These are phyloP conservation scores for Arthrobotrys musiformis DNA, from an alignment of 2,329 filamentous ascomycete genomes.

Conservation along the genomic window DNA sequence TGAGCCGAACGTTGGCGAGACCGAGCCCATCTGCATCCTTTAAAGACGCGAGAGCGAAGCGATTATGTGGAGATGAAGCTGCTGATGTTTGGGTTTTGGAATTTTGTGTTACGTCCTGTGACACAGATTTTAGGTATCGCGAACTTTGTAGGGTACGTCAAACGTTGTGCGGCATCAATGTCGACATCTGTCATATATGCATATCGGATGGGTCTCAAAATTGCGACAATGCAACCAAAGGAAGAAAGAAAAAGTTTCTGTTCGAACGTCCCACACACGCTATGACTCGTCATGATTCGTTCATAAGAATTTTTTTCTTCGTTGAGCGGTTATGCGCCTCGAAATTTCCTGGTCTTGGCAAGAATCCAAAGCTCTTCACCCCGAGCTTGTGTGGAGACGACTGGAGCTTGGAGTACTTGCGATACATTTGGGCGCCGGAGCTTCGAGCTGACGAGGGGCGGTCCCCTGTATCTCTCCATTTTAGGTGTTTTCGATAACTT, in stretches of 20 bases:
- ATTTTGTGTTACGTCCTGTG: constrained; percentile 15
- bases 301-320: background rate
- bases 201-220: background rate
- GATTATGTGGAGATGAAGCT: constrained; percentile 42
- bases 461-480: constrained; percentile 10
- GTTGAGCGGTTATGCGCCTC: constrained; percentile 20
- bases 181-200: constrained; percentile 11
- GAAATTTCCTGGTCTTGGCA: constrained; percentile 20
- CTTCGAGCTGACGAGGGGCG: constrained; percentile 32
- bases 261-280: background rate
- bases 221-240: too few species aligned
- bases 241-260: background rate
- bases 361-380: too few species aligned
- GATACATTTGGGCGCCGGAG: constrained; percentile 8
- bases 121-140: constrained; percentile 49
- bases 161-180: constrained; percentile 12
- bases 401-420: constrained; percentile 22
- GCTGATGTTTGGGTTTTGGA: constrained; percentile 19
- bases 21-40: too few species aligned
- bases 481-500: constrained; percentile 43
- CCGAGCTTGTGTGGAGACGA: constrained; percentile 12
- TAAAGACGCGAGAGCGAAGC: background rate
- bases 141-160: constrained; percentile 50
- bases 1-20: background rate
- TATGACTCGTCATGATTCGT: constrained; percentile 4